Evolutionary conservation across 805 yeast genomes (phyloP).

Genomic region (Lipomyces japonicus): DNA sequence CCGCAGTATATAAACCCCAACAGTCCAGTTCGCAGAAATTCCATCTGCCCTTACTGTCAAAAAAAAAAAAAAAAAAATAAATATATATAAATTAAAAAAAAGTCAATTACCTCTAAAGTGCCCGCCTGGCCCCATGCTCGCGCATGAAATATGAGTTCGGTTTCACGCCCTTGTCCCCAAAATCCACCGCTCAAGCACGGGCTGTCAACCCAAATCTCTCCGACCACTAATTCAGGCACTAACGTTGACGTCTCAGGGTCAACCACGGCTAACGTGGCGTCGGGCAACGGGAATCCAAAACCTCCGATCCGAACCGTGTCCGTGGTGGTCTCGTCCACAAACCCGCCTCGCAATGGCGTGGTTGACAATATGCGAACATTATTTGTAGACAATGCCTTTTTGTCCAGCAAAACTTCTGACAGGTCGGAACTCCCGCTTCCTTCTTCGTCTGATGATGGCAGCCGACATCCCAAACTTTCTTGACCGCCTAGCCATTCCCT

Average conservation of each 20-base stretch:
- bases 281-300: slow-evolving; percentile 92
- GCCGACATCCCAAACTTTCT: slow-evolving; percentile 55
- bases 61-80: background rate
- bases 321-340: slow-evolving; percentile 31
- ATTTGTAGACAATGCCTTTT: slow-evolving; percentile 67
- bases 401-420: slow-evolving; percentile 68
- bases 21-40: slow-evolving; percentile 84
- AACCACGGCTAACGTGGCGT: slow-evolving; percentile 87
- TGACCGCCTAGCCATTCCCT: slow-evolving; percentile 83
- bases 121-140: slow-evolving; percentile 72
- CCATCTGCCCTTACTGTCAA: slow-evolving; percentile 40
- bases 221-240: slow-evolving; percentile 73
- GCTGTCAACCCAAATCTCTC: slow-evolving; percentile 97
- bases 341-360: slow-evolving; percentile 45
- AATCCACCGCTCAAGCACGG: slow-evolving; percentile 88
- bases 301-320: slow-evolving; percentile 67
- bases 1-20: slow-evolving; percentile 87
- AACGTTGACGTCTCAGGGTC: slow-evolving; percentile 84
- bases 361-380: slow-evolving; percentile 61
- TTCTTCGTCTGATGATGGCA: slow-evolving; percentile 43
- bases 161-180: slow-evolving; percentile 66
- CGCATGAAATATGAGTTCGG: slow-evolving; percentile 76
- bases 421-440: slow-evolving; percentile 44
- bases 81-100: background rate
- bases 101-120: slow-evolving; percentile 44